Percentiles rank a stretch among this genome's conserved stretches.
Evolutionary conservation across 1,139 yeast genomes (phyloP).

Genomic region (Saccharomyces hybrid): DNA sequence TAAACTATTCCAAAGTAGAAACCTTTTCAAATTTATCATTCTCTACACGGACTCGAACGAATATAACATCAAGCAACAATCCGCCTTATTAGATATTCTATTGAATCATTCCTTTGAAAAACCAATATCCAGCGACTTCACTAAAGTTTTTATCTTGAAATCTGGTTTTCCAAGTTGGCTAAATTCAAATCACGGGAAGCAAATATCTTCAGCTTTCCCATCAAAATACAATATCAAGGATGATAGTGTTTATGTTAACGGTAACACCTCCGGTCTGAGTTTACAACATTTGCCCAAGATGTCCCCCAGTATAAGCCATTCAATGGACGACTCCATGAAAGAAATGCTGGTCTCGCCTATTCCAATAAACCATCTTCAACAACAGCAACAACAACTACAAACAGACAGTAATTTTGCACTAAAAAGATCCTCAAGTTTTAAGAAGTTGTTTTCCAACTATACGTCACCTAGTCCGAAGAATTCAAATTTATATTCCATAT

Average conservation of each 20-base stretch:
- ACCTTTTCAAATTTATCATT: conserved; percentile 52
- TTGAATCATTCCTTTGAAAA: conserved; percentile 24
- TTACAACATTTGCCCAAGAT: conserved; percentile 19
- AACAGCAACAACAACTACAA: neutral
- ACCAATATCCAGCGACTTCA: conserved; percentile 14
- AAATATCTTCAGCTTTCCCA: neutral
- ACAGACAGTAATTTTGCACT: conserved; percentile 3
- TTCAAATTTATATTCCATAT: neutral
- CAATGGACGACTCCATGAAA: conserved; percentile 19
- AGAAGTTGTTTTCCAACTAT: conserved; percentile 8
- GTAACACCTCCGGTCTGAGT: conserved; percentile 20
- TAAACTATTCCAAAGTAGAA: conserved; percentile 43
- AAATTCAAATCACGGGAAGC: conserved; percentile 6
- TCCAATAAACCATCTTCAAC: conserved; percentile 6
- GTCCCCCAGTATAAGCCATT: conserved; percentile 12
- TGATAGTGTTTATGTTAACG: conserved; percentile 21
- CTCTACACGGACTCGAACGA: conserved; percentile 42
- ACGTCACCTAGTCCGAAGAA: neutral
- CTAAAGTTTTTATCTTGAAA: conserved; percentile 16
- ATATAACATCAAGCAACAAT: conserved; percentile 17
- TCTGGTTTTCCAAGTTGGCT: conserved; percentile 24
- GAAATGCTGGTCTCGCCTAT: conserved; percentile 18
- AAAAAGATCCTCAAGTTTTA: conserved; percentile 21
- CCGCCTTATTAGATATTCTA: conserved; percentile 18
- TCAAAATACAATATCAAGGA: conserved; percentile 7